A percentile compares a stretch with the other conserved stretches of the same genome.
Evolutionary conservation across 306 rosid genomes (phyloP).

Genomic region (Erythrophleum fordii): DNA sequence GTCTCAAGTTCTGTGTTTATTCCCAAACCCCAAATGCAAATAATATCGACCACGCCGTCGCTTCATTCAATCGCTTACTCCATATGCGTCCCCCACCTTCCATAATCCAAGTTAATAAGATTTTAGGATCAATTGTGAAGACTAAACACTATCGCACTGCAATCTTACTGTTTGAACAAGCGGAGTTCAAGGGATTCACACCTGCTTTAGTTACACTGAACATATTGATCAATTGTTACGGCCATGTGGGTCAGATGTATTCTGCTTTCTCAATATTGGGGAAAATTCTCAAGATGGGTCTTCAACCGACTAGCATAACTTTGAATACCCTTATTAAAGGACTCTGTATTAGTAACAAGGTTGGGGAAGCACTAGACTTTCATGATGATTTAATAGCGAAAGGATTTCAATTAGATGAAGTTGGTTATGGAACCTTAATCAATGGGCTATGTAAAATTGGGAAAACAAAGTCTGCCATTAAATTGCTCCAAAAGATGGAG

Average conservation of each 20-base stretch:
- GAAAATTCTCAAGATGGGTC: not conserved
- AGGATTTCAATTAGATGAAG: not conserved
- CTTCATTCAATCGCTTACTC: not conserved
- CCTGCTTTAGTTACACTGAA: not conserved
- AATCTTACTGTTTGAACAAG: not conserved
- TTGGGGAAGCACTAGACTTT: not conserved
- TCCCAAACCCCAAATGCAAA: not conserved
- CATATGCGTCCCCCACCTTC: not conserved
- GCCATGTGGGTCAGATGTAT: not conserved
- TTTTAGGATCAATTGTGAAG: not conserved
- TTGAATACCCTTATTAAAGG: not conserved
- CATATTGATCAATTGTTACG: not conserved
- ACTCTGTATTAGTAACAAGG: not conserved
- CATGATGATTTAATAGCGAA: not conserved
- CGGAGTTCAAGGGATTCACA: not conserved
- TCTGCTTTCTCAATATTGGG: not conserved
- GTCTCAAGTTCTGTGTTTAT: not conserved
- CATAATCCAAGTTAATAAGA: not conserved
- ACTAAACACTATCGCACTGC: not conserved
- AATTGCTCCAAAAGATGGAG: not conserved
- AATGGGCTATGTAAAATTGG: not conserved
- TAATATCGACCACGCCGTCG: not conserved
- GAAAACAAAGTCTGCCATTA: not conserved
- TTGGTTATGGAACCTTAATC: not conserved
- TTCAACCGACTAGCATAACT: not conserved